These are phyloP conservation scores for Saccharomyces eubayanus DNA, from an alignment of 805 yeast genomes.

Conservation along the genomic window DNA sequence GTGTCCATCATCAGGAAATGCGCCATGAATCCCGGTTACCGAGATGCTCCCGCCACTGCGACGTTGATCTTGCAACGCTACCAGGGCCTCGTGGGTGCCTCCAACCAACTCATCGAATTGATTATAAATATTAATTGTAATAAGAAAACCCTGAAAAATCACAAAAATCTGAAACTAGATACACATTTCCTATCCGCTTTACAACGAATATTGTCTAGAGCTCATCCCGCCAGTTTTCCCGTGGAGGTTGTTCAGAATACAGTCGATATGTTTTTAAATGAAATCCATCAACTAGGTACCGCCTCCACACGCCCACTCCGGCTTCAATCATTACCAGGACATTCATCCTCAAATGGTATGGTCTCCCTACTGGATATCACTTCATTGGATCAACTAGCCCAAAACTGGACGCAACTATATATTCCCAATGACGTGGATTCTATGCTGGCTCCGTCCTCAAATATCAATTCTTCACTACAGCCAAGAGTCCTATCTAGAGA, in stretches of 20 bases:
- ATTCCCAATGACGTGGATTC: conserved; percentile 11
- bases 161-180: conserved; percentile 14
- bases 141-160: conserved; percentile 9
- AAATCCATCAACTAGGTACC: background rate
- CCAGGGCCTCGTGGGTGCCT: conserved; percentile 10
- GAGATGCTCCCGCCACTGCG: conserved; percentile 14
- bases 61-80: conserved; percentile 18
- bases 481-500: background rate
- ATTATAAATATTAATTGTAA: conserved; percentile 13
- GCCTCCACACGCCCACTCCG: background rate
- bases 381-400: conserved; percentile 12
- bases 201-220: conserved; percentile 8
- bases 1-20: conserved; percentile 18
- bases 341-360: conserved; percentile 4
- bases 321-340: background rate
- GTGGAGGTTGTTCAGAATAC: background rate
- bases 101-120: conserved; percentile 7
- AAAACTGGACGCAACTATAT: conserved; percentile 12
- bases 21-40: conserved; percentile 18
- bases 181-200: conserved; percentile 6
- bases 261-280: background rate
- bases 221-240: conserved; percentile 5
- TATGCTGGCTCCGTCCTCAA: background rate
- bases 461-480: background rate
- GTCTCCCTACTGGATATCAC: conserved; percentile 9